These are phyloP conservation scores for Nemophila menziesii DNA, from an alignment of 257 asterid genomes.

Conservation along the genomic window DNA sequence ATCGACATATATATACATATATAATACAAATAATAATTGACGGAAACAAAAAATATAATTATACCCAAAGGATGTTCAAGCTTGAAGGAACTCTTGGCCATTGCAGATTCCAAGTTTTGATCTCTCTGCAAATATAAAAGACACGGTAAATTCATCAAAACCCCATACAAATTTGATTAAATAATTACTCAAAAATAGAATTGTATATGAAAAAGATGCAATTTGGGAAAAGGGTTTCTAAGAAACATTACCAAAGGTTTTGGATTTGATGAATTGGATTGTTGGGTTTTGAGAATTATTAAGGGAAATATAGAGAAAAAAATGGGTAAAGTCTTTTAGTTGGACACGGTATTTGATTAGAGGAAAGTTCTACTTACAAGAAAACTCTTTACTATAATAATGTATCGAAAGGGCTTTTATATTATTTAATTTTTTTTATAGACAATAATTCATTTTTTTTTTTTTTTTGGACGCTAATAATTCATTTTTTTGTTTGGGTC, in stretches of 20 bases:
- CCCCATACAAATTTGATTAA: conserved; percentile 1
- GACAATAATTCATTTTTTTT: no score
- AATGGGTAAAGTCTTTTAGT: background rate
- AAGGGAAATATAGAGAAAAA: background rate
- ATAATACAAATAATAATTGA: background rate
- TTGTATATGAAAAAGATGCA: background rate
- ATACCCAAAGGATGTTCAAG: conserved; percentile 56
- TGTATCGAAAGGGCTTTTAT: background rate
- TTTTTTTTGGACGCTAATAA: no score
- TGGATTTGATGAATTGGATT: background rate
- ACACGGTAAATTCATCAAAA: conserved; percentile 25
- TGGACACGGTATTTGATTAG: background rate
- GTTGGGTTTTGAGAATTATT: background rate
- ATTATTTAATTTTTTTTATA: no score
- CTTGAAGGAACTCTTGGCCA: conserved; percentile 60
- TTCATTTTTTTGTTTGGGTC: no score
- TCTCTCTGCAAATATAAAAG: conserved; percentile 43
- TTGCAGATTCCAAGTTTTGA: conserved; percentile 28
- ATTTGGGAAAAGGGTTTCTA: background rate
- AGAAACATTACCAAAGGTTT: background rate
- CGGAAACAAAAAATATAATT: background rate
- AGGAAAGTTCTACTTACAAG: background rate
- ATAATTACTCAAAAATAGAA: background rate
- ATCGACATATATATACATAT: background rate
- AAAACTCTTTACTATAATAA: background rate